Evolutionary conservation across 2,329 filamentous ascomycete genomes (phyloP).

Genomic region (Dothiorella sarmentorum): DNA sequence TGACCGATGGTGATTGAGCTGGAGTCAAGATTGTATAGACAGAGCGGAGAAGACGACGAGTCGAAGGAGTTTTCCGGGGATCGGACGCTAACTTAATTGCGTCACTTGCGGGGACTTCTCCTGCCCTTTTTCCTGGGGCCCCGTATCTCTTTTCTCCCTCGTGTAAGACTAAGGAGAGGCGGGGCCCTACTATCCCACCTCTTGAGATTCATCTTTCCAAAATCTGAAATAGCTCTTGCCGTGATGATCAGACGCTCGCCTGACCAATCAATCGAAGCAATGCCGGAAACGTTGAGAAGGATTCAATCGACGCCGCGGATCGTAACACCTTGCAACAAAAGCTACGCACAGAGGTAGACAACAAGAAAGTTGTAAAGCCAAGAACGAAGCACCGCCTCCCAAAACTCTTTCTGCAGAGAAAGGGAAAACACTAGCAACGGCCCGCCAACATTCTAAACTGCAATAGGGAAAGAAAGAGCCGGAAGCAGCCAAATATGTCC

Average conservation of each 20-base stretch:
- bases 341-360: neutral
- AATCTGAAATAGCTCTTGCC: neutral
- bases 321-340: neutral
- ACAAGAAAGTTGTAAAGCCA: neutral
- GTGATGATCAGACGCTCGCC: neutral
- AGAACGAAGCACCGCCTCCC: neutral
- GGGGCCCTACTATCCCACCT: neutral
- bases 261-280: neutral
- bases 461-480: neutral
- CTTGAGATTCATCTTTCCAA: neutral
- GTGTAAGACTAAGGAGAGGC: neutral
- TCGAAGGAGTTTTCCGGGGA: no score
- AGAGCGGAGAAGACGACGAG: no score
- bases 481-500: neutral
- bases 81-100: no score
- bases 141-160: neutral
- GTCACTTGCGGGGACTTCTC: no score
- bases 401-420: neutral
- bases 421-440: neutral
- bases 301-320: neutral
- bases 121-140: conserved; percentile 4
- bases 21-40: no score
- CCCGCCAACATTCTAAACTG: neutral
- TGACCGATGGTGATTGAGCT: no score
- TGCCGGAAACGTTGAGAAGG: neutral